A percentile compares a stretch with the other conserved stretches of the same genome.
These are phyloP conservation scores for Inonotus hispidus DNA, from an alignment of 1,284 basidiomycete genomes.

Conservation along the genomic window DNA sequence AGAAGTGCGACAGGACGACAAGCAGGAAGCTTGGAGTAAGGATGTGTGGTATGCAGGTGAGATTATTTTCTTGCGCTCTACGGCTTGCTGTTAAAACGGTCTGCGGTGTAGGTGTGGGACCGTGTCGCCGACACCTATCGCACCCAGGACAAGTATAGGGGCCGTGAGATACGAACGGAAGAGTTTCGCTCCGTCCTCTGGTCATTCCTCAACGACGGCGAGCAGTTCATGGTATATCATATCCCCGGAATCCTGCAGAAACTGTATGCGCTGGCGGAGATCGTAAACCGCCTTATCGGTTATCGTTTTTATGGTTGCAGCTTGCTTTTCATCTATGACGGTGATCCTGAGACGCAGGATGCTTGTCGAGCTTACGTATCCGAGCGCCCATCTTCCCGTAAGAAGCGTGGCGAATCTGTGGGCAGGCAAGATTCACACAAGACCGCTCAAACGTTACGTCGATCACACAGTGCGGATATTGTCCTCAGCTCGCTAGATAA, in stretches of 20 bases:
- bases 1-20: constrained; percentile 96
- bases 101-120: constrained; percentile 79
- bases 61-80: constrained; percentile 25
- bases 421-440: constrained; percentile 44
- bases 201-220: constrained; percentile 85
- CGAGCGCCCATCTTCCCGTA: constrained; percentile 65
- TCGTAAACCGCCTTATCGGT: constrained; percentile 82
- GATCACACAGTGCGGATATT: constrained; percentile 72
- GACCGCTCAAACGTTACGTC: constrained; percentile 47
- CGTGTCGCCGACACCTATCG: constrained; percentile 74
- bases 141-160: constrained; percentile 96
- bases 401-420: constrained; percentile 73
- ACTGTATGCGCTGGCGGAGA: constrained; percentile 89
- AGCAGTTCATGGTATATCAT: constrained; percentile 81
- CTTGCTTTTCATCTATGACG: constrained; percentile 96
- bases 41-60: constrained; percentile 98
- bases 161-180: constrained; percentile 80
- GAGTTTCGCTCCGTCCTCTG: constrained; percentile 82
- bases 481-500: constrained; percentile 58
- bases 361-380: constrained; percentile 53
- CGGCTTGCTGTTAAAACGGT: constrained; percentile 4
- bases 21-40: constrained; percentile 87
- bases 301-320: constrained; percentile 99
- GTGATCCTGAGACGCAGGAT: constrained; percentile 83
- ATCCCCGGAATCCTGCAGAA: constrained; percentile 91